Evolutionary conservation across 805 yeast species (phyloP).

Genomic region (Barnettozyma wickerhamii): DNA sequence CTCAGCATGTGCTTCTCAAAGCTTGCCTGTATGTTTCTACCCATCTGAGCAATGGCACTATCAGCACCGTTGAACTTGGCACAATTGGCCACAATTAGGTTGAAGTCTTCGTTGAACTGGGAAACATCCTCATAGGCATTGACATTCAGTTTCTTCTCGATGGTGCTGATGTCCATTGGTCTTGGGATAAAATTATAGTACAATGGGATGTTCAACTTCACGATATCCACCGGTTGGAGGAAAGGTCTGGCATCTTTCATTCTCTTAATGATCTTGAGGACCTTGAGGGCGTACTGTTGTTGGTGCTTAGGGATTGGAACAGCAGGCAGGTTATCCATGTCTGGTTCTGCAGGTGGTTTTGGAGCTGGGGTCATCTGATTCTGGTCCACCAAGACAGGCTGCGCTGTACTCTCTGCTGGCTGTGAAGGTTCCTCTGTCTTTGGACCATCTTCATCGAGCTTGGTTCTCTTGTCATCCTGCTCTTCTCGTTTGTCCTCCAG

Average conservation of each 20-base stretch:
- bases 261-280: constrained; percentile 82
- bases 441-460: constrained; percentile 2
- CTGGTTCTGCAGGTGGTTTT: constrained; percentile 69
- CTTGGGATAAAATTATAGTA: constrained; percentile 77
- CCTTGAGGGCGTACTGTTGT: constrained; percentile 68
- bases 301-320: constrained; percentile 81
- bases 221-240: constrained; percentile 82
- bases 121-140: constrained; percentile 71
- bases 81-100: constrained; percentile 82
- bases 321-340: constrained; percentile 60
- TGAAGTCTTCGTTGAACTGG: constrained; percentile 71
- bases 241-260: constrained; percentile 92
- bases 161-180: constrained; percentile 93
- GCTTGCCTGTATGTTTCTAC: constrained; percentile 80
- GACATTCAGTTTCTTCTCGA: constrained; percentile 70
- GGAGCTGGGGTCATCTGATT: constrained; percentile 56
- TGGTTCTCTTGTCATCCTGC: constrained; percentile 5
- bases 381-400: constrained; percentile 4
- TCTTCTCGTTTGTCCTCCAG: constrained; percentile 6
- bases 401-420: constrained; percentile 5
- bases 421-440: neutral
- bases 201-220: constrained; percentile 83
- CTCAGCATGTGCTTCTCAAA: constrained; percentile 91
- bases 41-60: constrained; percentile 87
- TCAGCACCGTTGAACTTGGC: constrained; percentile 78